Percentiles rank a stretch among this genome's conserved stretches.
phyloP scores from a whole-genome alignment of 495 filamentous ascomycete genomes.

The Tuber umbilicatum region DNA sequence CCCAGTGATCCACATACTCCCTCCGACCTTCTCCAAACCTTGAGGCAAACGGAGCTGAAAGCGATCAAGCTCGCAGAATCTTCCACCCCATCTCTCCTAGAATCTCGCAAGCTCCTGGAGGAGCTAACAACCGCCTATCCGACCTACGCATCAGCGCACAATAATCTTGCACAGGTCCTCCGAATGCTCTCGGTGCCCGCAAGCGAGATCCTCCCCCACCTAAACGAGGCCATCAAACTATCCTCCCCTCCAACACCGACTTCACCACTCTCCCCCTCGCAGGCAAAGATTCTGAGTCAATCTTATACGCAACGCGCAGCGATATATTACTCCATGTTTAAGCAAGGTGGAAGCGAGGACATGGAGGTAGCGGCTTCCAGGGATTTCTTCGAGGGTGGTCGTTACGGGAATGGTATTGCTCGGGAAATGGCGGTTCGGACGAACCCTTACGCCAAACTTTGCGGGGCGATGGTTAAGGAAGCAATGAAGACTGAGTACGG shows the following conservation, averaged over 20 bases:
- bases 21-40: constrained; percentile 48
- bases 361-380: constrained; percentile 67
- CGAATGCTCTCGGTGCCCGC: constrained; percentile 51
- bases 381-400: constrained; percentile 67
- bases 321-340: constrained; percentile 59
- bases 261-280: constrained; percentile 53
- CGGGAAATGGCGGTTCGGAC: constrained; percentile 68
- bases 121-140: constrained; percentile 55
- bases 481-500: constrained; percentile 68
- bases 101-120: constrained; percentile 44
- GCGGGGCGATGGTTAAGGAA: constrained; percentile 78
- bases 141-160: constrained; percentile 64
- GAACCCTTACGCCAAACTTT: constrained; percentile 85
- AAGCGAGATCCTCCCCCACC: constrained; percentile 51
- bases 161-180: constrained; percentile 68
- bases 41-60: constrained; percentile 50
- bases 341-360: constrained; percentile 42
- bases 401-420: constrained; percentile 72
- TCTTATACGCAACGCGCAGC: constrained; percentile 73
- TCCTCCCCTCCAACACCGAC: constrained; percentile 51
- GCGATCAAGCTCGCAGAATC: constrained; percentile 42
- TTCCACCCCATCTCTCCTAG: constrained; percentile 15
- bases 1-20: constrained; percentile 56
- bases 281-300: constrained; percentile 59
- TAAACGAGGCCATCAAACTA: constrained; percentile 61